These are phyloP conservation scores for Cutaneotrichosporon arboriforme DNA, from an alignment of 1,284 basidiomycete genomes.

Conservation along the genomic window DNA sequence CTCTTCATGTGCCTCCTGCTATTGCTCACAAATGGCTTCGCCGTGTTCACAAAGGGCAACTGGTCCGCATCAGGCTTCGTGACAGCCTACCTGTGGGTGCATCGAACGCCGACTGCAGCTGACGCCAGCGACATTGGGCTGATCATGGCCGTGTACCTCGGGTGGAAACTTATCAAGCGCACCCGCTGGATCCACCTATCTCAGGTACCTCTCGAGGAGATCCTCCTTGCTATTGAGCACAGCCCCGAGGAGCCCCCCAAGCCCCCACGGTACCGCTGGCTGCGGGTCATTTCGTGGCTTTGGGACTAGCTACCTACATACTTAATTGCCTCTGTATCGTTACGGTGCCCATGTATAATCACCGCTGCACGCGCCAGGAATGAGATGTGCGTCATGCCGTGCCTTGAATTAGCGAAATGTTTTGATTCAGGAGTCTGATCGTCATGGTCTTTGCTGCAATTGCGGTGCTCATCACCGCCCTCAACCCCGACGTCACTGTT, in stretches of 20 bases:
- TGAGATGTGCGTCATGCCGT: too few relatives aligned
- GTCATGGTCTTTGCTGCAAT: too few relatives aligned
- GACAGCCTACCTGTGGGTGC: slow-evolving; percentile 22
- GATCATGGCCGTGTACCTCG: slow-evolving; percentile 11
- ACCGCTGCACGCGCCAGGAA: too few relatives aligned
- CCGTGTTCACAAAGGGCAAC: slow-evolving; percentile 22
- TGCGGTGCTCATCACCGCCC: too few relatives aligned
- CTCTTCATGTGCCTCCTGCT: slow-evolving; percentile 18
- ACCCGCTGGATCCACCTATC: slow-evolving; percentile 16
- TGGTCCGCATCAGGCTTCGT: slow-evolving; percentile 20
- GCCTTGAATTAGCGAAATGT: too few relatives aligned
- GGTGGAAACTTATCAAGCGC: slow-evolving; percentile 21
- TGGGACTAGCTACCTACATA: slow-evolving; percentile 23
- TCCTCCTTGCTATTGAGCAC: slow-evolving; percentile 15
- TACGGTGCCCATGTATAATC: background rate
- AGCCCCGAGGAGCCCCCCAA: slow-evolving; percentile 13
- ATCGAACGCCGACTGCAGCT: background rate
- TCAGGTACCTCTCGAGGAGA: slow-evolving; percentile 20
- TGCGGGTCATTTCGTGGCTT: slow-evolving; percentile 17
- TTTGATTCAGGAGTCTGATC: too few relatives aligned
- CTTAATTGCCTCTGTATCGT: background rate
- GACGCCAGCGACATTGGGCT: slow-evolving; percentile 24
- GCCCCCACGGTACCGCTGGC: background rate
- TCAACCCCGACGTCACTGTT: too few relatives aligned
- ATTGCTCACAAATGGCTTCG: slow-evolving; percentile 23